phyloP scores from a whole-genome alignment of 108 stramenopile species.

The Cyclostephanos invisitatus region DNA sequence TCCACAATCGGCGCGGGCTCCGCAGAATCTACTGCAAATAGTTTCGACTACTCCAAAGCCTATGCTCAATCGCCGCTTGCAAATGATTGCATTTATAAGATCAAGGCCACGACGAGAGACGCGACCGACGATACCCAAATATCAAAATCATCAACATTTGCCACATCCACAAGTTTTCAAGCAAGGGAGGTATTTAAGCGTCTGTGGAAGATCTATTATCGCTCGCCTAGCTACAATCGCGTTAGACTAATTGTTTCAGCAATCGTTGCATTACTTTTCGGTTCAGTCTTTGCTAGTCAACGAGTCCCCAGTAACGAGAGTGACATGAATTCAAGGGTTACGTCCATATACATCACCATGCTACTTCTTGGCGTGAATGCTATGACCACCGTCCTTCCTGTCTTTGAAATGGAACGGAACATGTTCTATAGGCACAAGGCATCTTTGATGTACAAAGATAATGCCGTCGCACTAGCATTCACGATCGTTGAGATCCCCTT shows the following conservation, averaged over 20 bases:
- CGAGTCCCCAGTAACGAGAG: conserved; percentile 50
- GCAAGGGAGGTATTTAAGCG: conserved; percentile 45
- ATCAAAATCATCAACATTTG: conserved; percentile 45
- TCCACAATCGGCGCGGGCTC: conserved; percentile 55
- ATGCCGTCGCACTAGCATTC: conserved; percentile 48
- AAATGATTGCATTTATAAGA: conserved; percentile 40
- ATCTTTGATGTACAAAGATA: conserved; percentile 63
- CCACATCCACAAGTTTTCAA: conserved; percentile 48
- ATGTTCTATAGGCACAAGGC: conserved; percentile 81
- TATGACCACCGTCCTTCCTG: conserved; percentile 58
- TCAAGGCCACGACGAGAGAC: conserved; percentile 31
- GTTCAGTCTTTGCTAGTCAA: conserved; percentile 56
- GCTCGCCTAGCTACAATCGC: conserved; percentile 66
- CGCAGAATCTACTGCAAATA: conserved; percentile 13
- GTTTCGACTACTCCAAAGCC: conserved; percentile 55
- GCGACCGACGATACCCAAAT: conserved; percentile 48
- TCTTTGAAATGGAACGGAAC: conserved; percentile 76
- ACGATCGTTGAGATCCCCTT: conserved; percentile 69
- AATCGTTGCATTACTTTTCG: conserved; percentile 62
- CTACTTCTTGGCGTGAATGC: conserved; percentile 64
- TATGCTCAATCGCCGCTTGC: conserved; percentile 52
- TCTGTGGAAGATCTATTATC: conserved; percentile 56
- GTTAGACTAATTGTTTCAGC: conserved; percentile 53
- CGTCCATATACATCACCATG: conserved; percentile 60
- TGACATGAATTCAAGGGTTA: conserved; percentile 65